Evolutionary conservation across 1,284 basidiomycete genomes (phyloP).

Genomic region (Malassezia yamatoensis): DNA sequence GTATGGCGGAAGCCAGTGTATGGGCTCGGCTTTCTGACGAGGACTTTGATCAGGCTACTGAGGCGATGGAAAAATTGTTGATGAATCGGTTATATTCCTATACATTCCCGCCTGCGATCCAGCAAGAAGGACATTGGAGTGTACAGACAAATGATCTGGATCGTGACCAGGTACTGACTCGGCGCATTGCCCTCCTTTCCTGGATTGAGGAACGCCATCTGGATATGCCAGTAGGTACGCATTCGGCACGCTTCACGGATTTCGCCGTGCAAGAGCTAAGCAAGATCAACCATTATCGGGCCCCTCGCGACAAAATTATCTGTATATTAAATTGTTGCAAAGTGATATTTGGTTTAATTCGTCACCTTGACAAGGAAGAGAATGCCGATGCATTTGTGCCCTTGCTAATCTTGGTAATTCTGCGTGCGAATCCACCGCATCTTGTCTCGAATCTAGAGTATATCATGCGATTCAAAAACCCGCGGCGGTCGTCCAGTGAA

Average conservation of each 20-base stretch:
- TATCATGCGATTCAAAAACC: conserved; percentile 86
- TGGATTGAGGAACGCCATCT: conserved; percentile 85
- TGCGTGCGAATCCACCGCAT: conserved; percentile 84
- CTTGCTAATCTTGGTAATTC: conserved; percentile 83
- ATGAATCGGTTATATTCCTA: conserved; percentile 81
- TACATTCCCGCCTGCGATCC: conserved; percentile 43
- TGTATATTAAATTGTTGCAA: conserved; percentile 97
- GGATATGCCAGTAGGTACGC: conserved; percentile 52
- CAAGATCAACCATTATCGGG: conserved; percentile 98
- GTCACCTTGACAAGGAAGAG: conserved; percentile 57
- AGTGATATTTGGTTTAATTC: conserved; percentile 91
- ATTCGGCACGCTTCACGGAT: conserved; percentile 68
- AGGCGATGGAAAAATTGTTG: conserved; percentile 98
- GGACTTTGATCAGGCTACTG: conserved; percentile 92
- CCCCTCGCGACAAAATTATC: conserved; percentile 92
- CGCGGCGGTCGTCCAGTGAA: conserved; percentile 79
- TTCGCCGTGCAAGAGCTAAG: conserved; percentile 79
- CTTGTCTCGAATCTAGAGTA: conserved; percentile 83
- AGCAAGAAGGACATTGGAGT: conserved; percentile 38
- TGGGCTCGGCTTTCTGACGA: conserved; percentile 52
- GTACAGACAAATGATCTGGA: conserved; percentile 81
- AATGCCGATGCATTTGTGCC: conserved; percentile 80
- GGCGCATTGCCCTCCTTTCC: conserved; percentile 79
- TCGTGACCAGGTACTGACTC: conserved; percentile 75
- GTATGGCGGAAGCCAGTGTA: conserved; percentile 37